Base-by-base conservation (phyloP, 768 basidiomycete genomes). In the Neoboletus subvelutipes region DNA sequence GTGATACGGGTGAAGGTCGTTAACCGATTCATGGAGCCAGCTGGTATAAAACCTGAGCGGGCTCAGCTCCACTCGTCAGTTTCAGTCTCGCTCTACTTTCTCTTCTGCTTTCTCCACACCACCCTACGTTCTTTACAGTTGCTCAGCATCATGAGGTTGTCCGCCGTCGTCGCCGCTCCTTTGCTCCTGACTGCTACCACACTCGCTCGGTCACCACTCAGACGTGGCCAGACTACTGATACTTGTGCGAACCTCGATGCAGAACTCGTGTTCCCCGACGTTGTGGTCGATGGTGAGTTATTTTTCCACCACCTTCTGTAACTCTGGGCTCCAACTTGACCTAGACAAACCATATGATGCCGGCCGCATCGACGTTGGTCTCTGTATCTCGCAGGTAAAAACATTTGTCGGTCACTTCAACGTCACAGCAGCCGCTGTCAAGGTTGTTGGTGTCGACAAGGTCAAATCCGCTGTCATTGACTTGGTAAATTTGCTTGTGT, bases 361-460 rank as follows among this genome's bases (percentile, higher is more conserved):
- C 24, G 71, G 73, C 39, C 68, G 45, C 43, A 57, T 76, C 52
- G 56, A 69, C 26, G 22, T 67, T 15, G 68, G 66, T 42, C 47
- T 74, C 20, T 76, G 75, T 26, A 22, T 67, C 29, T 69, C 75
- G 3, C 61, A 65, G 36, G 60, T 74, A 17, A 46, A 54, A 3
- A 37, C 18, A 6, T 66, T 75, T 47, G 45, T 74, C 41, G 47
- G 62, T 28, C 61, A 62, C 45, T 68, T 66, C 34, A 46, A 50
- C 12, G 63, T 69, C 26, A 60, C 66, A 15, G 54, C 67, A 39
- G 54, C 52, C 22, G 73, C 67, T 11, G 55, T 51, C 39, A 54
- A 59, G 48, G 57, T 69, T 11, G 61, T 68, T 12, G 71, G 71
- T 26, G 28, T 42, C 11, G 61, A 47, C 52, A 57, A 62, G 48